Evolutionary conservation across 768 basidiomycete genomes (phyloP), one percentile per base, ranked within the genome.

Genomic region (Sistotremastrum niveocremeum): DNA sequence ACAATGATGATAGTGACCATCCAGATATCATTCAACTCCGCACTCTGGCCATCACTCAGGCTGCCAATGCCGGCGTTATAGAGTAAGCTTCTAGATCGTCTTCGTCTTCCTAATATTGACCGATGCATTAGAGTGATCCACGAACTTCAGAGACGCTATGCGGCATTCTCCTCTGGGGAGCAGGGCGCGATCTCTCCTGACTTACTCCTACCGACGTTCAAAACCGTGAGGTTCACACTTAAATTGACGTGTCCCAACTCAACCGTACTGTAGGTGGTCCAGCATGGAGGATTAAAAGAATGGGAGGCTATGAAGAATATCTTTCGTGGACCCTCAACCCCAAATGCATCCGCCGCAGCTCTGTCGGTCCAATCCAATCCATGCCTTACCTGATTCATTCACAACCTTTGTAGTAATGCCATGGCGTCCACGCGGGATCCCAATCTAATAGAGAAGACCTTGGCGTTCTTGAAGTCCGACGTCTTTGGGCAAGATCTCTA

Each of bases 231-330:
- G 20, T 20, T 20, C 20, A 20, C 20, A 20, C 20, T 20, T 20
- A 20, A 20, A 20, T 20, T 20, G 20, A 20, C 20, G 20, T 20
- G 20, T 20, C 20, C 20, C 20, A 20, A 20, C 20, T 20, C 20
- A 20, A 20, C 20, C 20, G 20, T 20, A 20, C 20, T 48, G 6
- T 49, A 84, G 78, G 80, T 80, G 44, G 82, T 88, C 46, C 70
- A 73, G 57, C 65, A 84, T 55, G 88, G 86, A 37, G 86, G 88
- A 20, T 62, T 62, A 34, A 66, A 64, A 29, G 90, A 93, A 57
- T 94, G 80, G 55, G 76, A 86, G 34, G 78, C 80, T 35, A 68
- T 83, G 37, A 69, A 79, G 54, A 67, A 68, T 49, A 70, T 91
- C 34, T 79, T 79, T 57, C 73, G 77, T 54, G 77, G 81, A 47